Evolutionary conservation across 441 rosid genomes (phyloP), one percentile per base, ranked within the genome.

Genomic region (Erodium trifolium): DNA sequence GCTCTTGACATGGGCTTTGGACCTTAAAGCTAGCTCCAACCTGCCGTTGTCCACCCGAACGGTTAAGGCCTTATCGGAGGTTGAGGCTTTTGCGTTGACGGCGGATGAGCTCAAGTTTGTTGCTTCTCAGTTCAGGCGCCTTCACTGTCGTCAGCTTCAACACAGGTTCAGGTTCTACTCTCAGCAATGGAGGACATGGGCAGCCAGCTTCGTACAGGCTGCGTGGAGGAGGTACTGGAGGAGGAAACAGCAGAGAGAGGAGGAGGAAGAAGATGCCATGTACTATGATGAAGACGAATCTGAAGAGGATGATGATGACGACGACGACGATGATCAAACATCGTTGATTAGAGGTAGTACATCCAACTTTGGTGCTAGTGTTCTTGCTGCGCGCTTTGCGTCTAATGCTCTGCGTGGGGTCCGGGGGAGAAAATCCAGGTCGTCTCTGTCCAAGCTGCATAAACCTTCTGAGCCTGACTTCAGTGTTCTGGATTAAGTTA

Each of bases 161-260:
- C 98, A 93, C 51, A 91, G 96, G 0, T 93, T 93, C 78, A 85
- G 95, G 4, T 92, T 90, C 82, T 90, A 92, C 80, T 92, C 98
- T 0, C 98, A 92, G 74, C 97, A 93, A 71, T 89, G 96, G 96
- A 83, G 94, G 77, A 93, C 98, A 14, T 93, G 97, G 98, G 98
- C 97, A 49, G 75, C 96, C 41, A 74, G 82, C 80, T 86, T 93
- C 65, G 87, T 91, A 75, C 98, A 93, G 72, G 86, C 96, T 12
- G 82, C 96, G 12, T 89, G 94, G 94, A 80, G 96, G 18, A 81
- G 89, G n/a, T 80, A 84, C 66, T 66, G 75, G 2, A 85, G 86
- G 75, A 86, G 94, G 87, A 87, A 78, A 79, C 71, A 13, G 85
- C 86, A 82, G 10, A 84, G 75, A 7, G 67, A 37, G 3, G 81